Evolutionary conservation across 1,139 yeast species (phyloP), one percentile per base, ranked within the genome.

Genomic region (Lodderomyces beijingensis): DNA sequence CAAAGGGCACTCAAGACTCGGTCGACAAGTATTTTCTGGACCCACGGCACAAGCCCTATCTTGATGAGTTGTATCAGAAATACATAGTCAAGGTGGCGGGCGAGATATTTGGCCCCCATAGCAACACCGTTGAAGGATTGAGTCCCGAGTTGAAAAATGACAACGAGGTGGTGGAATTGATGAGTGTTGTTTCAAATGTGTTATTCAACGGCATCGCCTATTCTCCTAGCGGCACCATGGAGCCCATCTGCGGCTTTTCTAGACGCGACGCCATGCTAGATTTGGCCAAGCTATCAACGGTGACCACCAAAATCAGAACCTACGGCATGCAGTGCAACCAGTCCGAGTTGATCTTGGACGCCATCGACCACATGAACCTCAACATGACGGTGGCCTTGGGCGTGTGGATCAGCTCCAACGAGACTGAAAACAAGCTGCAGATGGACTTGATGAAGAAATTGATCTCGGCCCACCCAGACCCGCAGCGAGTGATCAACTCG

Each of bases 281-380:
- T 45, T 45, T 81, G 26, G 76, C 77, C 0, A 50, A 70, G 5
- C 41, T 82, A 12, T 74, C 87, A 0, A 74, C 67, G 26, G 62
- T 79, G 1, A 80, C 89, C 0, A 63, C 67, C 2, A 67, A 76
- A 40, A 51, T 82, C 9, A 62, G 81, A 42, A 66, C 76, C 5
- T 78, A 76, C 45, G 83, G 85, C 1, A 71, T 78, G 41, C 84
- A 78, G 40, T 81, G 89, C 44, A 54, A 67, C 27, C 87, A 79
- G 47, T 68, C 71, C 1, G 71, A 65, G 14, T 52, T 56, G 26
- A 70, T 79, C 12, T 52, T 82, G 30, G 70, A 72, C 12, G 73
- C 85, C 0, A 74, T 82, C 11, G 55, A 59, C 30, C 62, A 62
- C 5, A 53, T 77, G 35, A 58, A 68, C 15, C 50, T 79, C 26